These are phyloP conservation scores for Ceratocystis huliohia DNA, from an alignment of 2,329 filamentous ascomycete species.

Conservation along the genomic window DNA sequence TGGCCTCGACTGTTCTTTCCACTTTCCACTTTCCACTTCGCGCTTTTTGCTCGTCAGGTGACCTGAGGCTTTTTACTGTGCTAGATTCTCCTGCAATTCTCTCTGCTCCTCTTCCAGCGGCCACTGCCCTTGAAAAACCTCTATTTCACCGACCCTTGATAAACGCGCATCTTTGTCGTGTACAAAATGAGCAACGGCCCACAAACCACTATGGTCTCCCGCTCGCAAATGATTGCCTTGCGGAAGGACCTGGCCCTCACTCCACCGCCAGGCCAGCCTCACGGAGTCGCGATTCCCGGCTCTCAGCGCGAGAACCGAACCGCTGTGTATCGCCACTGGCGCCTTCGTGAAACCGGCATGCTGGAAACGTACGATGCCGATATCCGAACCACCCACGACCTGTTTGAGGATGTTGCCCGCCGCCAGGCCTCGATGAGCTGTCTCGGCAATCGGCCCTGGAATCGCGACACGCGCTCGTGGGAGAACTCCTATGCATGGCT, in stretches of 20 bases:
- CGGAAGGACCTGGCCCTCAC: slow-evolving; percentile 39
- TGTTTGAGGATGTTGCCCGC: slow-evolving; percentile 58
- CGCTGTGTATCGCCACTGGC: slow-evolving; percentile 72
- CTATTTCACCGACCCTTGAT: background rate
- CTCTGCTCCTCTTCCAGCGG: background rate
- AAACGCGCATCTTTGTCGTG: background rate
- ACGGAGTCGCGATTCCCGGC: slow-evolving; percentile 64
- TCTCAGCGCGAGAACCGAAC: slow-evolving; percentile 60
- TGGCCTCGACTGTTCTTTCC: background rate
- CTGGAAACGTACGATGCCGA: slow-evolving; percentile 60
- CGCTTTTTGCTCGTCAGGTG: background rate
- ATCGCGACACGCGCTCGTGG: slow-evolving; percentile 58
- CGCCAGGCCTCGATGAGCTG: slow-evolving; percentile 55
- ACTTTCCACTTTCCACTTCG: background rate
- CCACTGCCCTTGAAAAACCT: background rate
- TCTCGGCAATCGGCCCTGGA: slow-evolving; percentile 70
- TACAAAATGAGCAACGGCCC: background rate
- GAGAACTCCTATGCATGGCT: slow-evolving; percentile 69
- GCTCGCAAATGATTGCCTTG: slow-evolving; percentile 12
- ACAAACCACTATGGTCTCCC: slow-evolving; percentile 3
- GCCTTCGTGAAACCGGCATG: slow-evolving; percentile 56
- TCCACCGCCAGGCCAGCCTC: slow-evolving; percentile 63
- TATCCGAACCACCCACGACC: slow-evolving; percentile 61
- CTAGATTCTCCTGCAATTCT: background rate
- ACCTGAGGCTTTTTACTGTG: background rate